A percentile compares a stretch with the other conserved stretches of the same genome.
phyloP scores from a whole-genome alignment of 192 early-diverging fungal genomes.

The Backusella luteola region DNA sequence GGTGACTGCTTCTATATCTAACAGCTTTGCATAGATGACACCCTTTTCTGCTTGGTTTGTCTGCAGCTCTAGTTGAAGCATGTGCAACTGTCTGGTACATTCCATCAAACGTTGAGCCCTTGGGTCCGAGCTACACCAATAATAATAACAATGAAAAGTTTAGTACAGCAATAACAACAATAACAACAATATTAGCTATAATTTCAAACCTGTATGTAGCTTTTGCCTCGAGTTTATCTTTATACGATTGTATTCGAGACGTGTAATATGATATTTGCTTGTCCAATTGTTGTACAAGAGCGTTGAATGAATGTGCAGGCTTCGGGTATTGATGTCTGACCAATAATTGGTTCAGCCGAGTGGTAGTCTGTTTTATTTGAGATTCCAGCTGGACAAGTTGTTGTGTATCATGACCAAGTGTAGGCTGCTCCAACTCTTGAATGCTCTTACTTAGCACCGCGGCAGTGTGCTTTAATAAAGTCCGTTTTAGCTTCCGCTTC shows the following conservation, averaged over 20 bases:
- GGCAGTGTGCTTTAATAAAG: slow-evolving; percentile 52
- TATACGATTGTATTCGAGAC: neutral
- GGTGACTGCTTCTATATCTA: slow-evolving; percentile 16
- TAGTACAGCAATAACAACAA: too few relatives aligned
- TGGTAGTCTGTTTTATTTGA: slow-evolving; percentile 9
- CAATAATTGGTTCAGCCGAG: neutral
- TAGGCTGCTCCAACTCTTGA: slow-evolving; percentile 33
- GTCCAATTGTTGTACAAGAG: slow-evolving; percentile 3
- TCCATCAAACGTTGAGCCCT: neutral
- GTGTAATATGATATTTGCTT: neutral
- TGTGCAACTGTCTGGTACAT: neutral
- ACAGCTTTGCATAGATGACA: neutral
- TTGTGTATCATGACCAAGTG: neutral
- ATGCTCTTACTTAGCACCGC: slow-evolving; percentile 50
- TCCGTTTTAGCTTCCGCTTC: slow-evolving; percentile 44
- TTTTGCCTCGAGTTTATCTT: neutral
- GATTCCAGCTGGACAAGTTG: neutral
- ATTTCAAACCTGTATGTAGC: neutral
- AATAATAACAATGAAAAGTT: neutral
- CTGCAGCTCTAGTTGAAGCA: neutral
- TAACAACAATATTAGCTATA: too few relatives aligned
- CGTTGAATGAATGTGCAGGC: slow-evolving; percentile 1
- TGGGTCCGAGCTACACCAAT: neutral
- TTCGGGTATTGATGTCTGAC: neutral
- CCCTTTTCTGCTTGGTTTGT: neutral